Base-by-base conservation (phyloP, 352 stramenopile species). In the Pythium folliculosum region DNA sequence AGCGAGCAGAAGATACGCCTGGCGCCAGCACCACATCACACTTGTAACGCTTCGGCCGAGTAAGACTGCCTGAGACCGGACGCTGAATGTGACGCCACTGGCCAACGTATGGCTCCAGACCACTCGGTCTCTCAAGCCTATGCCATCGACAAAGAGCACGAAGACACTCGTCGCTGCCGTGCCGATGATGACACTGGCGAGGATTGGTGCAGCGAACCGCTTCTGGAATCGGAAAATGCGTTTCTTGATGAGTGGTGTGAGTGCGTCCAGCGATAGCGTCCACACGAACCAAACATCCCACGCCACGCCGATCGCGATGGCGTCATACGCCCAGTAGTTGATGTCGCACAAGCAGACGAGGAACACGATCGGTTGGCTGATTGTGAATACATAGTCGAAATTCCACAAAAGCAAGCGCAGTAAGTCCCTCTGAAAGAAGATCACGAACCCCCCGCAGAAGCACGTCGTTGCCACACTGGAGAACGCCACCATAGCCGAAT, bases 301-400 rank as follows among this genome's bases (percentile, higher is more conserved):
- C 5, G 25, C 48, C 9, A 63, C 5, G 1, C 37, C 23, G 1
- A 30, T 48, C 7, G 37, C 30, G 2, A 16, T 27, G 1, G 14
- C 43, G 22, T 70, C 40, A 10, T 35, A 25, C 10, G 60, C 22
- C 63, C 53, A 70, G n/a, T 40, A 8, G 13, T 55, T 27, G 27
- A 60, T 47, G 17, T 70, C 63, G 45, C 53, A 63, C 8, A 58
- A 6, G 32, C 54, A 63, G 1, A 64, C 2, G 9, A 27, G 17
- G 47, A 55, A 63, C 19, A 55, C 21, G 27, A 60, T 8, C 8
- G 35, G 35, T n/a, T 70, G 63, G 3, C 2, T 12, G 19, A 30
- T 17, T 10, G 43, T 55, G 37, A 70, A 70, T 12, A 38, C 9
- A 17, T 49, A 60, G 63, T 70, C 63, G 27, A 70, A 70, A 16